These are phyloP conservation scores for Anacardium occidentale DNA, from an alignment of 345 rosid species.

Conservation along the genomic window DNA sequence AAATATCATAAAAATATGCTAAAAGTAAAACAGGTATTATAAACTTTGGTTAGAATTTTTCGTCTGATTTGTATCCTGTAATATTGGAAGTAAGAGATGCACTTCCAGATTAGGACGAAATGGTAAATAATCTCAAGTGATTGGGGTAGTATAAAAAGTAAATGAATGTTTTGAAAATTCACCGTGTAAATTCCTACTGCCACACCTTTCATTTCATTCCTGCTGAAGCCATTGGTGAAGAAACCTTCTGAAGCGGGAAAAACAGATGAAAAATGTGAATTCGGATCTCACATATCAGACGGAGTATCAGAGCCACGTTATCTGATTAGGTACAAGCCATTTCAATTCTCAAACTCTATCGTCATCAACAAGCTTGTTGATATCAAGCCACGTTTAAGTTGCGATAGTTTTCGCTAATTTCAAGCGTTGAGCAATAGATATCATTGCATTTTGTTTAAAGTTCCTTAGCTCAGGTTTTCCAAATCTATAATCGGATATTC, in stretches of 20 bases:
- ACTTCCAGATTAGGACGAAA: too few relatives aligned
- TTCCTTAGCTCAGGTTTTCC: neutral
- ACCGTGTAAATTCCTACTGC: neutral
- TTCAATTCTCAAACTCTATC: neutral
- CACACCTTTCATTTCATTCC: neutral
- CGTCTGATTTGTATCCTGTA: too few relatives aligned
- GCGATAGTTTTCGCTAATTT: neutral
- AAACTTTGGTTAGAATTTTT: too few relatives aligned
- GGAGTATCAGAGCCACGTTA: slow-evolving; percentile 11
- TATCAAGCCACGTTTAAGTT: too few relatives aligned
- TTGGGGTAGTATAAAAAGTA: slow-evolving; percentile 20
- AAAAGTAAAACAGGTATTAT: too few relatives aligned
- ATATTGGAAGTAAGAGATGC: too few relatives aligned
- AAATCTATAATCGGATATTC: neutral
- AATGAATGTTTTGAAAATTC: neutral
- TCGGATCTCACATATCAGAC: slow-evolving; percentile 29
- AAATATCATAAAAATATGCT: too few relatives aligned
- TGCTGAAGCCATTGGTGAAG: slow-evolving; percentile 18
- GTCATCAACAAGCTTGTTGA: too few relatives aligned
- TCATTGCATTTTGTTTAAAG: neutral
- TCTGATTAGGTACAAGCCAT: slow-evolving; percentile 22
- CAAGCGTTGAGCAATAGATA: neutral
- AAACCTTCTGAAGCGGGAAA: neutral
- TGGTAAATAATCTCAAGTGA: too few relatives aligned
- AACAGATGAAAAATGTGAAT: neutral